Conservation (phyloP, 2,329 filamentous ascomycete species). For the Cryphonectria nitschkei region DNA sequence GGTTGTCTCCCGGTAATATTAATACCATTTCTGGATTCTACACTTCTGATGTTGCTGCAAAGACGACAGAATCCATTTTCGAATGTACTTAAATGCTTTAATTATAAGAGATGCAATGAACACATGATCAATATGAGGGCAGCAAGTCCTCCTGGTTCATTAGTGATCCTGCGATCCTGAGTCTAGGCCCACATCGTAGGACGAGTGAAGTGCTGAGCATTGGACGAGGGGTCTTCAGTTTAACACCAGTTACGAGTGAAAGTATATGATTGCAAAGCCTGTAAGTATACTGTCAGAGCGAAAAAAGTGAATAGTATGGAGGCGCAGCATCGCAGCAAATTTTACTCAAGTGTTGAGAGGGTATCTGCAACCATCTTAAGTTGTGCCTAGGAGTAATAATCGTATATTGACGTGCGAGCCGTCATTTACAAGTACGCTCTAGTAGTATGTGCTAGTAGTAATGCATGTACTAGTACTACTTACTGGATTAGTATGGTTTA, state of each 20-base stretch:
- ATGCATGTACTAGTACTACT: background rate
- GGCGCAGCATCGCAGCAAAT: background rate
- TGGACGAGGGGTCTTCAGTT: too few relatives aligned
- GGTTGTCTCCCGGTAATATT: background rate
- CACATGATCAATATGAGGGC: background rate
- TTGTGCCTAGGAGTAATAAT: background rate
- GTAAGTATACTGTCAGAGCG: too few relatives aligned
- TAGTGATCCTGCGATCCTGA: too few relatives aligned
- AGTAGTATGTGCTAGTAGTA: background rate
- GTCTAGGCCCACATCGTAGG: too few relatives aligned
- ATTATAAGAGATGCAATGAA: background rate
- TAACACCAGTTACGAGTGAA: too few relatives aligned
- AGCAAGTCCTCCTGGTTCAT: background rate
- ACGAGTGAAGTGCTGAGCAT: too few relatives aligned
- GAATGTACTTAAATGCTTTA: background rate
- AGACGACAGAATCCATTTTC: background rate
- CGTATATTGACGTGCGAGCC: too few relatives aligned
- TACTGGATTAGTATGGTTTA: too few relatives aligned
- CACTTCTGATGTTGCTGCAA: background rate
- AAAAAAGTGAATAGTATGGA: too few relatives aligned
- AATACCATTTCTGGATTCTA: too few relatives aligned
- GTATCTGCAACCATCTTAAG: background rate
- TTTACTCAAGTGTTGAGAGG: background rate
- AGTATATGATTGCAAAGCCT: too few relatives aligned
- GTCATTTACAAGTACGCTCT: too few relatives aligned